Evolutionary conservation across 1,284 basidiomycete genomes (phyloP), one percentile per base, ranked within the genome.

Genomic region (Sporisorium graminicola): DNA sequence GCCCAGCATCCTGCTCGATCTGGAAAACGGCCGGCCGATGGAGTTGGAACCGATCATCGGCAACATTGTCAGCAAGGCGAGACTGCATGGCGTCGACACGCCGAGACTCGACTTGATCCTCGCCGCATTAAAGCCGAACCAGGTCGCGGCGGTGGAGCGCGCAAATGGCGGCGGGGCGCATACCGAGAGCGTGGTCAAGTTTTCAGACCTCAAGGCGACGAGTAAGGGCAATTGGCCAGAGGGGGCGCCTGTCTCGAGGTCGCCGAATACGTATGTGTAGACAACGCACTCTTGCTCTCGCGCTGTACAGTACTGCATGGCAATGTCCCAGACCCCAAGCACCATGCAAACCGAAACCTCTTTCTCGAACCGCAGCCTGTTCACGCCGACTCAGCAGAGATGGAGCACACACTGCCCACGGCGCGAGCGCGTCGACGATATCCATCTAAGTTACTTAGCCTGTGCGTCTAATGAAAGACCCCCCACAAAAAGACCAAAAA

Each of bases 21-120:
- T 84, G 10, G 82, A 84, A 24, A 77, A 74, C 14, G 61, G 59
- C 6, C 52, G 82, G 16, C 81, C 81, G 22, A 83, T 83, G 81
- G 83, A 84, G 58, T 51, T 84, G 44, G 70, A 79, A 24, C 60
- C 73, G 10, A 82, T 83, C 59, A 63, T 84, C 16, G 79, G 74
- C 1, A 74, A 76, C 44, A 47, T 84, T 10, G 62, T 81, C 9
- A 42, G 54, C 3, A 68, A 56, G 24, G 82, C 81, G 1, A 70
- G 83, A 9, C 22, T 51, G 33, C 13, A 50, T 7, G 52, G 58
- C 3, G 76, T 83, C 16, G 74, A 75, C 4, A 82, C 82, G 35
- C 83, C 83, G 1, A 72, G 79, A 8, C 59, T 84, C 22, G 83
- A 84, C 58, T 7, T 82, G 31, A 72, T 84, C 24, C 52, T 80